Base-by-base conservation (phyloP, 192 early-diverging fungal species). In the Backusella westeae region DNA sequence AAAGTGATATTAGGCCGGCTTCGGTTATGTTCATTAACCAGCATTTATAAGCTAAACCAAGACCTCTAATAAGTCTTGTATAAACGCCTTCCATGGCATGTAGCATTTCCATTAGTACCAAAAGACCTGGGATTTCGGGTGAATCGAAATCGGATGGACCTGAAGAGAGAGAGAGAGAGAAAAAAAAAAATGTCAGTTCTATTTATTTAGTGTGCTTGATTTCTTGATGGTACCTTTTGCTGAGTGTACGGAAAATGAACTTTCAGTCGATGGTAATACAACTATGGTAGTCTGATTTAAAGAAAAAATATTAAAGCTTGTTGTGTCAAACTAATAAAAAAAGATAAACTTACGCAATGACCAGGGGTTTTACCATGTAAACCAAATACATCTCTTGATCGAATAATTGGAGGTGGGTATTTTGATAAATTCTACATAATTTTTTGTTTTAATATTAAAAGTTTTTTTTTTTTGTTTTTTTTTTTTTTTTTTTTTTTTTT, bases 61-160 rank as follows among this genome's bases (percentile, higher is more conserved):
- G 80, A 23, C 89, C 89, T 69, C 89, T 87, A 52, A 90, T 81
- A 35, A 85, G 69, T 68, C 84, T 81, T 80, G 86, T 88, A 71
- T 87, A 90, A 3, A 87, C 71, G n/a, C 89, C 89, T 73, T 90
- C 89, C 56, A 85, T 82, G 4, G 83, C 85, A 56, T 86, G 76
- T 68, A 90, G 53, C 38, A 85, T 74, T 69, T 90, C 89, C 10
- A 78, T 81, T 36, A 88, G 76, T 7, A 90, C 86, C 65, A 88
- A 65, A 9, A 90, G 68, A 9, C 87, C 75, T 26, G 87, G 85
- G 36, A 87, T 79, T 63, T 90, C 89, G 5, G 84, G 82, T 23
- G 86, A 87, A 69, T 82, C 69, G 74, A 85, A 89, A 4, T 78
- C 69, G 15, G 69, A 80, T 3, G 86, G 86, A 3, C 88, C 87